phyloP scores from a whole-genome alignment of 2,329 filamentous ascomycete genomes.

The Penicillium frequentans region DNA sequence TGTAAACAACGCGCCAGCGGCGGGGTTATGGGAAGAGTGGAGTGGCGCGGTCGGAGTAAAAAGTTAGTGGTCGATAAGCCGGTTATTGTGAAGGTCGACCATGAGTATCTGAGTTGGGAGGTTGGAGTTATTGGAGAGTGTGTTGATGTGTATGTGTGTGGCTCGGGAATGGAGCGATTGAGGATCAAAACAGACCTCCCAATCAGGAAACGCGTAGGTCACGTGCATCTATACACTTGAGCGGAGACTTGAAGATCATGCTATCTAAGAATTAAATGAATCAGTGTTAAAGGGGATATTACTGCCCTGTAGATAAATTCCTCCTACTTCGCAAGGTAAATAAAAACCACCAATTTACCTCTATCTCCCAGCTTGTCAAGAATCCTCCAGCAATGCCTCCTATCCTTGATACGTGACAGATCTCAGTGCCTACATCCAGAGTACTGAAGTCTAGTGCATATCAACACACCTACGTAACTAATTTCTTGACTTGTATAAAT shows the following conservation, averaged over 20 bases:
- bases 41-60: background rate
- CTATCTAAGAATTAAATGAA: background rate
- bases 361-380: no score
- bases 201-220: constrained; percentile 24
- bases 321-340: no score
- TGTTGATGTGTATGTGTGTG: constrained; percentile 1
- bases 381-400: no score
- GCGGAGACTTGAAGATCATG: background rate
- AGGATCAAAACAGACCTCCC: constrained; percentile 27
- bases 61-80: background rate
- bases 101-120: constrained; percentile 1
- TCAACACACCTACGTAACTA: background rate
- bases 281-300: background rate
- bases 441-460: background rate
- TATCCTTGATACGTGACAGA: no score
- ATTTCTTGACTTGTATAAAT: background rate
- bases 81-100: constrained; percentile 1
- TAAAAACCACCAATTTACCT: no score
- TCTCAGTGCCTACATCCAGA: no score
- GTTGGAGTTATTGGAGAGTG: background rate
- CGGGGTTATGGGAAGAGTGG: constrained; percentile 10
- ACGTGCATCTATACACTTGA: constrained; percentile 11
- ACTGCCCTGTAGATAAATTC: background rate
- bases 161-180: constrained; percentile 17
- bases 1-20: constrained; percentile 38